Evolutionary conservation across 345 rosid species (phyloP).

Genomic region (Reutealis trisperma): DNA sequence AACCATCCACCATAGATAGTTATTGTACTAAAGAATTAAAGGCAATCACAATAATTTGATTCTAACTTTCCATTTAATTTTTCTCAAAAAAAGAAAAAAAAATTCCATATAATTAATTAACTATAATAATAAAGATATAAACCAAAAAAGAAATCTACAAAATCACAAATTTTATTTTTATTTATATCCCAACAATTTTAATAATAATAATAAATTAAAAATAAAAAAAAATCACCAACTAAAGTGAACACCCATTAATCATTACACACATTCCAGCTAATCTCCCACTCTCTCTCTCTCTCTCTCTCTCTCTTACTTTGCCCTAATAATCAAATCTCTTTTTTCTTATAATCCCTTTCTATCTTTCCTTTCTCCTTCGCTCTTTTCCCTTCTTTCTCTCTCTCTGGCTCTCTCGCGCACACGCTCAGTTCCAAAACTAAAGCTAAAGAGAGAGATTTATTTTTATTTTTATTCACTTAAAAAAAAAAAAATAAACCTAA

Average conservation of each 20-base stretch:
- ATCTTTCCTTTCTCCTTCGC: background rate
- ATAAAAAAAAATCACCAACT: background rate
- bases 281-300: background rate
- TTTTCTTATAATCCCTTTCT: background rate
- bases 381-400: background rate
- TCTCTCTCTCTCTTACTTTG: background rate
- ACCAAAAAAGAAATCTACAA: too few relatives aligned
- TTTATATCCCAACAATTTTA: too few relatives aligned
- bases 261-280: conserved; percentile 24
- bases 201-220: too few relatives aligned
- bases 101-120: too few relatives aligned
- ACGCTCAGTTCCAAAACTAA: background rate
- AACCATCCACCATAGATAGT: too few relatives aligned
- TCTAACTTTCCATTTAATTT: too few relatives aligned
- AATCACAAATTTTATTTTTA: too few relatives aligned
- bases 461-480: background rate
- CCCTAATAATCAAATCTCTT: background rate
- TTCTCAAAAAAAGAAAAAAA: too few relatives aligned
- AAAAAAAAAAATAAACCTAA: background rate
- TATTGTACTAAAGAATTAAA: too few relatives aligned
- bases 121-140: too few relatives aligned
- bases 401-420: background rate
- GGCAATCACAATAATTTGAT: too few relatives aligned
- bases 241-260: conserved; percentile 6
- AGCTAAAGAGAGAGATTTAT: background rate